These are phyloP conservation scores for Boletus rubroflammeus DNA, from an alignment of 768 basidiomycete species.

Conservation along the genomic window DNA sequence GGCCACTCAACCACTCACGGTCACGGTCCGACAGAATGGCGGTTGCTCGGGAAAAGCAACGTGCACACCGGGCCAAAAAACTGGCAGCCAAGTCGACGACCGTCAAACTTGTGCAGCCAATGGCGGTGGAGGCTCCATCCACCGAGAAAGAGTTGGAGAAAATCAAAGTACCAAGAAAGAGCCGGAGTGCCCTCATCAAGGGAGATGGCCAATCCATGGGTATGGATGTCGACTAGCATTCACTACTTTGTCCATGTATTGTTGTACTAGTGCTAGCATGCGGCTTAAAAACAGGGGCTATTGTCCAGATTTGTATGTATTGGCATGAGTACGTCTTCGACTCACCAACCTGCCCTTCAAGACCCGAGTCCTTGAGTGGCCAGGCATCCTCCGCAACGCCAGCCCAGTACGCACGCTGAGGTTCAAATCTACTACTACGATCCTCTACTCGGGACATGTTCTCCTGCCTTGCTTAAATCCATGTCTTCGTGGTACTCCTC, in stretches of 20 bases:
- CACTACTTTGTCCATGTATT: background rate
- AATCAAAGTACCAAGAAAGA: slow-evolving; percentile 65
- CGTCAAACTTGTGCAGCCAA: slow-evolving; percentile 65
- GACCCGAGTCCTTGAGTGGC: slow-evolving; percentile 3
- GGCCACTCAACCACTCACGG: background rate
- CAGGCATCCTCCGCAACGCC: slow-evolving; percentile 2
- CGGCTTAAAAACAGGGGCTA: slow-evolving; percentile 13
- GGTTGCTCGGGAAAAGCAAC: slow-evolving; percentile 72
- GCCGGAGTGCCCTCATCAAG: slow-evolving; percentile 69
- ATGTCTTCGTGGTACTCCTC: slow-evolving; percentile 62
- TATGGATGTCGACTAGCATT: slow-evolving; percentile 75
- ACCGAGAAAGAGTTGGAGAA: slow-evolving; percentile 64
- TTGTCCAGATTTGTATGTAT: slow-evolving; percentile 21
- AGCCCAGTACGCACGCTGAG: background rate
- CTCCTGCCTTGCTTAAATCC: slow-evolving; percentile 12
- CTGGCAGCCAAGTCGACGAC: slow-evolving; percentile 51
- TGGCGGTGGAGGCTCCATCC: slow-evolving; percentile 40
- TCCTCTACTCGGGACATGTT: slow-evolving; percentile 15
- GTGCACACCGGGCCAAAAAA: slow-evolving; percentile 65
- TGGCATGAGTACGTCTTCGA: background rate
- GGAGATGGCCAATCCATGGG: slow-evolving; percentile 88
- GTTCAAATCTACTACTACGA: background rate
- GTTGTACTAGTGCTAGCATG: background rate
- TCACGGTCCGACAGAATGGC: slow-evolving; percentile 64
- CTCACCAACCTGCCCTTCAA: background rate